Conservation (phyloP, 768 basidiomycete genomes). For the Suillus discolor region DNA sequence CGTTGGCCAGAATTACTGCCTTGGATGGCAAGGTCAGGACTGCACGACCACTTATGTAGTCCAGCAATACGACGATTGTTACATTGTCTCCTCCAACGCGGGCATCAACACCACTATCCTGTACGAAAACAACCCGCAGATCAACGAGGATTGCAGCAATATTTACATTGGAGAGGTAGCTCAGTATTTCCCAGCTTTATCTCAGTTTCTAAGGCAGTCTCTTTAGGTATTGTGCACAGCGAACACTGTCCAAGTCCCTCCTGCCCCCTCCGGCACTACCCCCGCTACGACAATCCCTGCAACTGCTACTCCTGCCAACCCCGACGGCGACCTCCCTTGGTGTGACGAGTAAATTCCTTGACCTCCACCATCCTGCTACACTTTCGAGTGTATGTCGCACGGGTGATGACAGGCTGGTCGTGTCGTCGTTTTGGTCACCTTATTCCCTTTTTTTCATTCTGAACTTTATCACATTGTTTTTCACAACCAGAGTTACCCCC, state of each 20-base stretch:
- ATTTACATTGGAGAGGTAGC: slow-evolving; percentile 77
- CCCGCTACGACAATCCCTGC: slow-evolving; percentile 34
- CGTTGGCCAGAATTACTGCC: slow-evolving; percentile 55
- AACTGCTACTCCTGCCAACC: slow-evolving; percentile 29
- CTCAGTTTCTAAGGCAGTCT: neutral
- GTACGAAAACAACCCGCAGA: slow-evolving; percentile 73
- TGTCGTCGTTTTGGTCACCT: slow-evolving; percentile 19
- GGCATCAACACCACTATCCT: slow-evolving; percentile 58
- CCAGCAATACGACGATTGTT: slow-evolving; percentile 57
- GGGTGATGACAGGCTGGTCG: slow-evolving; percentile 28
- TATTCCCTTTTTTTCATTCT: slow-evolving; percentile 2
- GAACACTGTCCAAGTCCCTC: slow-evolving; percentile 42
- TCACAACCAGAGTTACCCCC: slow-evolving; percentile 8
- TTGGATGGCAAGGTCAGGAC: slow-evolving; percentile 61
- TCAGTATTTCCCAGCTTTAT: slow-evolving; percentile 8
- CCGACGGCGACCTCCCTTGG: slow-evolving; percentile 47
- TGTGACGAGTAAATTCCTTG: slow-evolving; percentile 45
- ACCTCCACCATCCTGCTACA: slow-evolving; percentile 1
- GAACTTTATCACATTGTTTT: slow-evolving; percentile 5
- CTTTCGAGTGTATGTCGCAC: neutral
- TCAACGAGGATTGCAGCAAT: slow-evolving; percentile 57
- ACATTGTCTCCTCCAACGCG: slow-evolving; percentile 40
- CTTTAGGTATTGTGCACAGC: slow-evolving; percentile 58
- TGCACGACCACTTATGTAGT: slow-evolving; percentile 66
- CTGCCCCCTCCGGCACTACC: slow-evolving; percentile 37